Evolutionary conservation across 2,329 filamentous ascomycete species (phyloP).

Genomic region (Cordyceps cicadae): DNA sequence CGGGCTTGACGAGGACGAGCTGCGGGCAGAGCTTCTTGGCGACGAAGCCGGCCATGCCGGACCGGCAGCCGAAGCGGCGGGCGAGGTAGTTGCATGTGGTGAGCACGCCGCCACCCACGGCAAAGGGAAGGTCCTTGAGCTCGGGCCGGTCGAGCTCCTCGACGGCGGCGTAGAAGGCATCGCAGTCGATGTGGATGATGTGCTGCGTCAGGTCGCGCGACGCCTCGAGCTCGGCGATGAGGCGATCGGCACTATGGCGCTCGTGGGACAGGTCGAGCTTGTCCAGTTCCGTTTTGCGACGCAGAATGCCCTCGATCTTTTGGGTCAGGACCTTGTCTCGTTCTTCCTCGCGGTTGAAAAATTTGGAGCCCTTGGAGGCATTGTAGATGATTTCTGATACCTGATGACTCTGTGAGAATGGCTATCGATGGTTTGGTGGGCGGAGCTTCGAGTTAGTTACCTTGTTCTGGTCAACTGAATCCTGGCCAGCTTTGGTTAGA

Average conservation of each 20-base stretch:
- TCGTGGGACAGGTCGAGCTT: constrained; percentile 66
- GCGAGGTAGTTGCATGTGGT: constrained; percentile 80
- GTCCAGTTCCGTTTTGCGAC: constrained; percentile 67
- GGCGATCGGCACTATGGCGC: constrained; percentile 67
- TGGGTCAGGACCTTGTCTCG: constrained; percentile 74
- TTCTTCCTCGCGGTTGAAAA: constrained; percentile 82
- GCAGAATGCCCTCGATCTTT: constrained; percentile 74
- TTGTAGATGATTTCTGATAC: constrained; percentile 97
- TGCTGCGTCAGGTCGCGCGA: constrained; percentile 73
- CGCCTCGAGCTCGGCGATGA: constrained; percentile 70
- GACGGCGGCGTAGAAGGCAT: constrained; percentile 87
- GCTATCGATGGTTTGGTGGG: background rate
- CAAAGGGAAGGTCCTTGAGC: constrained; percentile 78
- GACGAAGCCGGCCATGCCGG: constrained; percentile 93
- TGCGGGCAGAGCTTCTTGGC: constrained; percentile 89
- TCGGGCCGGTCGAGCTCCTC: constrained; percentile 80
- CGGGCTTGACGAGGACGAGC: constrained; percentile 71
- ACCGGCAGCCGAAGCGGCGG: constrained; percentile 80
- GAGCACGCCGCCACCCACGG: constrained; percentile 65
- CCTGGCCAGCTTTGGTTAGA: constrained; percentile 87
- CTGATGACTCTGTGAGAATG: constrained; percentile 26
- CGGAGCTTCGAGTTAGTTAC: constrained; percentile 30
- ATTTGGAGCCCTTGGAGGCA: constrained; percentile 92
- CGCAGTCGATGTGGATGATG: constrained; percentile 90
- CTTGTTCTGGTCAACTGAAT: constrained; percentile 85